Percentiles rank a stretch among this genome's conserved stretches.
Conservation (phyloP, 805 yeast species). For the Barnettozyma californica region DNA sequence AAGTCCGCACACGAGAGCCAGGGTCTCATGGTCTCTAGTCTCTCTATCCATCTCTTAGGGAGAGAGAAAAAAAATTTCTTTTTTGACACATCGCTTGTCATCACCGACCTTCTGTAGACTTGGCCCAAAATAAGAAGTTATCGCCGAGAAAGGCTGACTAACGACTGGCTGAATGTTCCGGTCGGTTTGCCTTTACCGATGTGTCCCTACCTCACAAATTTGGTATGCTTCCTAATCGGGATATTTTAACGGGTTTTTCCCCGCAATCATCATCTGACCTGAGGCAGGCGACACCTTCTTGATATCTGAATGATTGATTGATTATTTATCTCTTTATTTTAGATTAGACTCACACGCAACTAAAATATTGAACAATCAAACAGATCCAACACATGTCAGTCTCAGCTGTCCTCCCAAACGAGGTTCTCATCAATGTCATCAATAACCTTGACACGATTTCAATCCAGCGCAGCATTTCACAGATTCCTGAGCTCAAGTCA, state of each 20-base stretch:
- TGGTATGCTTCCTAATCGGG: not conserved
- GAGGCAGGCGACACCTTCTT: not conserved
- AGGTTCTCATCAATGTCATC: conserved; percentile 6
- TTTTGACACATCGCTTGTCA: not conserved
- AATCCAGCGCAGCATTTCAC: conserved; percentile 2
- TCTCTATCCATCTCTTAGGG: not conserved
- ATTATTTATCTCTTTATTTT: not conserved
- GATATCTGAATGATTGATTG: too few relatives aligned
- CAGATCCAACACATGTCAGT: conserved; percentile 1
- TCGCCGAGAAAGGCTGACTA: not conserved
- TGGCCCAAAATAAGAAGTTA: too few relatives aligned
- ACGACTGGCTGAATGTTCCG: not conserved
- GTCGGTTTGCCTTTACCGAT: not conserved
- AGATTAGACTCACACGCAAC: not conserved
- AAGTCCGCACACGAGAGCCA: too few relatives aligned
- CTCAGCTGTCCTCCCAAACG: conserved; percentile 6
- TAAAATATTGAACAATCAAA: not conserved
- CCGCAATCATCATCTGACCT: not conserved
- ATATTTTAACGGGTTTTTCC: not conserved
- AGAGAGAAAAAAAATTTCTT: not conserved
- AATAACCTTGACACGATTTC: conserved; percentile 3
- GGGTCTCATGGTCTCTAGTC: not conserved
- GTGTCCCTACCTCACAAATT: not conserved
- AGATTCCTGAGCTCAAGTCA: conserved; percentile 13
- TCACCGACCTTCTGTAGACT: not conserved